Base-by-base conservation (phyloP, 2,329 filamentous ascomycete genomes). In the Fusarium multiceps region DNA sequence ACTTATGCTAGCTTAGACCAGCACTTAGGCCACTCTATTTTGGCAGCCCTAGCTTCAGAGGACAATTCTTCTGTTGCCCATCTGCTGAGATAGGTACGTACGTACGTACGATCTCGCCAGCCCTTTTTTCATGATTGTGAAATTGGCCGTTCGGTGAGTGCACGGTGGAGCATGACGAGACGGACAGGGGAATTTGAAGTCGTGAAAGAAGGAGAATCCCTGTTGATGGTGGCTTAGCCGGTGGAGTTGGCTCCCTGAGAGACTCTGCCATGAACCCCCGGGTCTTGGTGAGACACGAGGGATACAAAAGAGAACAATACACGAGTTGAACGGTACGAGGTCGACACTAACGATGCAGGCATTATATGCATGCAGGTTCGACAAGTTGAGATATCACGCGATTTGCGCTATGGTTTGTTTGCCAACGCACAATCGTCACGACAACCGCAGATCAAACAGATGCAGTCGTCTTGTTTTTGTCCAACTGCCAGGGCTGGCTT, bases 191-290 rank as follows among this genome's bases (percentile, higher is more conserved):
- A 51, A 41, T 53, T 50, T 9, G 47, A 65, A 58, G 49, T 59
- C 69, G 57, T 37, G 57, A 65, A 61, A 46, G 68, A 73, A 61
- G 69, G 72, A 70, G 63, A 57, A 72, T 58, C 73, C 73, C 56
- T 75, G 72, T 55, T 63, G 30, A 30, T 56, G 30, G 71, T 63
- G 69, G 57, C 73, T 72, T 72, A 71, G 73, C 47, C 32, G 42
- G 59, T 63, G 60, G 60, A 45, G 34, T 30, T 27, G 21, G 42
- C 59, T 21, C 58, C 69, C 68, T 64, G 65, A 59, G 60, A 50
- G 25, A 34, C 46, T 66, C 18, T 41, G 59, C 18, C 18, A 48
- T 54, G 42, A 64, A 64, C 45, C 55, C 53, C 56, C 49, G 53
- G 45, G 67, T 50, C 53, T 63, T 49, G 50, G 48, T 54, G 68